These are phyloP conservation scores for Heterobasidion occidentale DNA, from an alignment of 1,284 basidiomycete species.

Conservation along the genomic window DNA sequence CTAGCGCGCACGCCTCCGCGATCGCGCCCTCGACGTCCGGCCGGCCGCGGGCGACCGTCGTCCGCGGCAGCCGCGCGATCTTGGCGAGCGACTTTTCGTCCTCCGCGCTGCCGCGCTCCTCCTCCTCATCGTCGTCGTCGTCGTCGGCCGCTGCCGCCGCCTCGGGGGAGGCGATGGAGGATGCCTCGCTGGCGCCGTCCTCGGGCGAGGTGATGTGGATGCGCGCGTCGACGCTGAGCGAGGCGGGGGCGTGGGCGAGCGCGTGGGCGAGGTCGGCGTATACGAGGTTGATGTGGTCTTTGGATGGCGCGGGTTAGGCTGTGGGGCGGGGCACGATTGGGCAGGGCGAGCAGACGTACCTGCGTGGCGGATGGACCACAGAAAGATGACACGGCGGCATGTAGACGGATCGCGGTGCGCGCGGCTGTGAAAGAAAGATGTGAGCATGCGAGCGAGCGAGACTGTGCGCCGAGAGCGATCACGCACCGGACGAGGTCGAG, in stretches of 20 bases:
- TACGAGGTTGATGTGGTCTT: constrained; percentile 27
- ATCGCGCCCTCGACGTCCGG: constrained; percentile 18
- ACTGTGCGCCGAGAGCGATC: not conserved
- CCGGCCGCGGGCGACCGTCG: constrained; percentile 14
- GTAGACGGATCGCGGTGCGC: constrained; percentile 13
- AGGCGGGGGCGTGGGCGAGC: constrained; percentile 13
- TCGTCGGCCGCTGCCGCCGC: no score
- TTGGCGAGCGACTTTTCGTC: constrained; percentile 13
- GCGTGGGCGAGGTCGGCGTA: constrained; percentile 20
- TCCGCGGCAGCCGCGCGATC: constrained; percentile 15
- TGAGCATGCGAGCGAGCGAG: not conserved
- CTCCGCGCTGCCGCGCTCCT: not conserved
- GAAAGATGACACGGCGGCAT: constrained; percentile 25
- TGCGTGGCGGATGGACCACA: constrained; percentile 29
- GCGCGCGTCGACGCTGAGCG: constrained; percentile 21
- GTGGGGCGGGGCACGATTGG: not conserved
- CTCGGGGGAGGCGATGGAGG: not conserved
- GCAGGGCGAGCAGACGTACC: constrained; percentile 15
- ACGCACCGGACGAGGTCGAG: constrained; percentile 28
- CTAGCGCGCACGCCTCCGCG: constrained; percentile 18
- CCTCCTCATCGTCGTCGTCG: no score
- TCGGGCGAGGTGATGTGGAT: constrained; percentile 21
- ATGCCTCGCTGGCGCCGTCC: constrained; percentile 11
- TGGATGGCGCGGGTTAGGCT: not conserved
- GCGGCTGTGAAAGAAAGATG: constrained; percentile 15